Evolutionary conservation across 768 basidiomycete species (phyloP).

Genomic region (Aureoboletus auriporus): DNA sequence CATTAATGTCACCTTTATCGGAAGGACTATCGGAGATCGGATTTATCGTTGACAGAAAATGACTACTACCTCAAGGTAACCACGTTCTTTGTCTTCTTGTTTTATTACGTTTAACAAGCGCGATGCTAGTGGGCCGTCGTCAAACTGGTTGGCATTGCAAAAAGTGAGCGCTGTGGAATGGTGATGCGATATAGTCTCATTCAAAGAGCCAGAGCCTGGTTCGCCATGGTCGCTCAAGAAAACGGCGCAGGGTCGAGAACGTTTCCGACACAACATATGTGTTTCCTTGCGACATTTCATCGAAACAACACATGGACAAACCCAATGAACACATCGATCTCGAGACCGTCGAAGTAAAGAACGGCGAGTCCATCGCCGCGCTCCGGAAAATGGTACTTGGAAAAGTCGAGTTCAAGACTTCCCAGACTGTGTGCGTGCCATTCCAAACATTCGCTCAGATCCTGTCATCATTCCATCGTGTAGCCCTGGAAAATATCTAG

Average conservation of each 20-base stretch:
- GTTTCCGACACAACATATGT: not conserved
- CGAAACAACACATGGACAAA: not conserved
- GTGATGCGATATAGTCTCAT: not conserved
- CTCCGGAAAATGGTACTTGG: slow-evolving; percentile 56
- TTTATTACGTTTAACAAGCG: slow-evolving; percentile 4
- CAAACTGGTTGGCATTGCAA: slow-evolving; percentile 54
- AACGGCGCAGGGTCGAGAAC: slow-evolving; percentile 17
- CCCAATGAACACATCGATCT: slow-evolving; percentile 13
- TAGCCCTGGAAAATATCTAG: slow-evolving; percentile 70
- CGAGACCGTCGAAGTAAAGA: slow-evolving; percentile 31
- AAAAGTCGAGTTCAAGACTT: slow-evolving; percentile 34
- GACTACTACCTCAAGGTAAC: slow-evolving; percentile 10
- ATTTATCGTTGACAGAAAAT: slow-evolving; percentile 4
- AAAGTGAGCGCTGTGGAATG: slow-evolving; percentile 35
- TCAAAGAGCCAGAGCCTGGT: not conserved
- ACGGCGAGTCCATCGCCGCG: slow-evolving; percentile 43
- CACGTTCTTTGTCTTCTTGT: not conserved
- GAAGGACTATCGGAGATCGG: slow-evolving; percentile 17
- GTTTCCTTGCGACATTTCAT: not conserved
- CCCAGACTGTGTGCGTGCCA: slow-evolving; percentile 44
- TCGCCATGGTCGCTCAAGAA: slow-evolving; percentile 11
- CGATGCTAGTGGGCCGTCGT: slow-evolving; percentile 34
- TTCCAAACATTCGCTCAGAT: not conserved
- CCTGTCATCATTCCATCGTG: slow-evolving; percentile 3
- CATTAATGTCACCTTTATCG: not conserved